Evolutionary conservation across 108 stramenopile species (phyloP), one percentile per base, ranked within the genome.

Genomic region (Cyclotella cryptica): DNA sequence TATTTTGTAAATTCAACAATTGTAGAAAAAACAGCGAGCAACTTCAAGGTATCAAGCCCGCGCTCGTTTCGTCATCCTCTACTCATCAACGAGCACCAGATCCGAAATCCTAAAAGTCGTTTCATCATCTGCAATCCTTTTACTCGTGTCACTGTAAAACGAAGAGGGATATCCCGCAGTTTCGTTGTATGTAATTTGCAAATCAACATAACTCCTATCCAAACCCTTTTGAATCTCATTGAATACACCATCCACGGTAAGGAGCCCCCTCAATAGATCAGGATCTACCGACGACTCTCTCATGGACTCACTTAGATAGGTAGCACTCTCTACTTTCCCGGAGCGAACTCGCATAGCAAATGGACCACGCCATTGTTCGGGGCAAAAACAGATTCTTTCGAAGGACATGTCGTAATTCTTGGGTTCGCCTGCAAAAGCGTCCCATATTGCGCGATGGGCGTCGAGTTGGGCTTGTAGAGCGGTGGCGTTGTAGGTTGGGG

Each of bases 41-140:
- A n/a, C 35, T 35, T 2, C 35, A 35, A 35, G 6, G 2, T 35
- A 5, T 49, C 47, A 49, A 49, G n/a, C 9, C 47, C 9, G 9
- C n/a, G 9, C 15, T 49, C 2, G 6, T 49, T n/a, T 49, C 47
- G 3, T 3, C 47, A 49, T 17, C 6, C 9, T 17, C 39, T 65
- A 65, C 9, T 65, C 3, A 46, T 65, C 64, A 44, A 35, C 45
- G 10, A 52, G 40, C 13, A 19, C 40, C 42, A 72, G 59, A 60
- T 72, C 58, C n/a, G 58, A 61, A 22, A 72, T 44, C 18, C 27
- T 46, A 41, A 42, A 61, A 9, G 59, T 72, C 59, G 9, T 72
- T 68, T 80, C 79, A 55, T 74, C 73, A 61, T 80, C 79, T 18
- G 66, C 79, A 41, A 74, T 68, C 66, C 35, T 45, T 44, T 21